phyloP scores from a whole-genome alignment of 164 flowering plant genomes.

The Piper betle region DNA sequence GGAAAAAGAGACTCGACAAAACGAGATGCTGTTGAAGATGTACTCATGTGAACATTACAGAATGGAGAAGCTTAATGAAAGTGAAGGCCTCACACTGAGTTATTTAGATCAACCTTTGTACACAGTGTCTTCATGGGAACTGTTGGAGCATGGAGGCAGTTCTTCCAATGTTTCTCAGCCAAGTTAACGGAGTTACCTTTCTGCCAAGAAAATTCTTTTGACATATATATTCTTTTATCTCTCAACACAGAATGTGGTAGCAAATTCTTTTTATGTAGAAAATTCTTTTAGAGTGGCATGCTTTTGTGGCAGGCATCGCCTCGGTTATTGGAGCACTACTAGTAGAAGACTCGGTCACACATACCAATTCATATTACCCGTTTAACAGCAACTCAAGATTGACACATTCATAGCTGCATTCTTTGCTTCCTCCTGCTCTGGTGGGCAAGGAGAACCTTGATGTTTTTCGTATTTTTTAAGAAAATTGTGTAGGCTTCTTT shows the following conservation, averaged over 20 bases:
- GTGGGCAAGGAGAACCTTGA: background rate
- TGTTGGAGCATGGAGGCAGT: conserved; percentile 45
- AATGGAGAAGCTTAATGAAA: conserved; percentile 36
- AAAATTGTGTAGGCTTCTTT: background rate
- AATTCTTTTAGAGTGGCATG: too few relatives aligned
- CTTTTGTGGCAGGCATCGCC: background rate
- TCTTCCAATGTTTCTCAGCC: conserved; percentile 53
- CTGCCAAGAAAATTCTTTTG: background rate
- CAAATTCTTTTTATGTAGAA: background rate
- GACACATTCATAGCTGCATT: background rate
- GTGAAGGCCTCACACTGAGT: conserved; percentile 44
- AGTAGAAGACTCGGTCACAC: background rate
- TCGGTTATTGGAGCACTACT: background rate
- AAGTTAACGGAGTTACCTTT: conserved; percentile 14
- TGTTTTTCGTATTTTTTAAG: background rate
- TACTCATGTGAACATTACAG: conserved; percentile 30
- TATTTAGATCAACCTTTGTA: conserved; percentile 80
- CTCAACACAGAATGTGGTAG: background rate
- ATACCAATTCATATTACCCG: background rate
- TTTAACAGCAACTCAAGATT: background rate
- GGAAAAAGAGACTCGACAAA: conserved; percentile 65
- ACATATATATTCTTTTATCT: background rate
- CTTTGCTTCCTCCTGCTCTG: background rate
- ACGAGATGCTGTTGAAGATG: conserved; percentile 77
- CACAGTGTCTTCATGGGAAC: conserved; percentile 85